These are phyloP conservation scores for Aspergillus texensis DNA, from an alignment of 2,329 filamentous ascomycete genomes.

Conservation along the genomic window DNA sequence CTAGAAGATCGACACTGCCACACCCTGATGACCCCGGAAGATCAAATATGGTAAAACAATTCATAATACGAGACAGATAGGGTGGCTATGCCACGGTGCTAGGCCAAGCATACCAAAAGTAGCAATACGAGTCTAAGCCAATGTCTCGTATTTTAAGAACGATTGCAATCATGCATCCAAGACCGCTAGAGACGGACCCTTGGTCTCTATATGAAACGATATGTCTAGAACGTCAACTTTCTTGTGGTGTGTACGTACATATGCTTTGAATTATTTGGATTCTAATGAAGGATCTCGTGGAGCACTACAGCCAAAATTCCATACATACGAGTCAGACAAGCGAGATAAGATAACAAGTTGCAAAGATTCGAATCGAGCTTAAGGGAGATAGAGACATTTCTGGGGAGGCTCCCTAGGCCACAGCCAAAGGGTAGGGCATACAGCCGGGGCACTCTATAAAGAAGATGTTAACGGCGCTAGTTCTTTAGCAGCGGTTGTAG, in stretches of 20 bases:
- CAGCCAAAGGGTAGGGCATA: neutral
- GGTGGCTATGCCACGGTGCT: neutral
- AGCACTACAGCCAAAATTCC: neutral
- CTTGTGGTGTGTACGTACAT: neutral
- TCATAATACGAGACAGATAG: neutral
- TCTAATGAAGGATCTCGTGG: fast-evolving
- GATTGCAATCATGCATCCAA: neutral
- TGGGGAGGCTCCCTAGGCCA: neutral
- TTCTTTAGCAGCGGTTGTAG: neutral
- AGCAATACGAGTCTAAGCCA: neutral
- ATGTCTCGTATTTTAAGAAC: neutral
- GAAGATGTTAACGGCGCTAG: neutral
- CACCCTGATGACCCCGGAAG: neutral
- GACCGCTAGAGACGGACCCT: neutral
- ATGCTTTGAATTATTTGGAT: neutral
- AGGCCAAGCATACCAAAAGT: neutral
- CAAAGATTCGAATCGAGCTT: neutral
- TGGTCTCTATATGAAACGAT: neutral
- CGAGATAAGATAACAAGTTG: neutral
- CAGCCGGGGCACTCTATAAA: neutral
- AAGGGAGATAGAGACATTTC: neutral
- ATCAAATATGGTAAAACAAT: neutral
- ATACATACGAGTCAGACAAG: neutral
- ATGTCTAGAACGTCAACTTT: no score
- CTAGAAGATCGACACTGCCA: neutral